phyloP scores from a whole-genome alignment of 2,329 filamentous ascomycete genomes.

The Pleoardoris graminearum region DNA sequence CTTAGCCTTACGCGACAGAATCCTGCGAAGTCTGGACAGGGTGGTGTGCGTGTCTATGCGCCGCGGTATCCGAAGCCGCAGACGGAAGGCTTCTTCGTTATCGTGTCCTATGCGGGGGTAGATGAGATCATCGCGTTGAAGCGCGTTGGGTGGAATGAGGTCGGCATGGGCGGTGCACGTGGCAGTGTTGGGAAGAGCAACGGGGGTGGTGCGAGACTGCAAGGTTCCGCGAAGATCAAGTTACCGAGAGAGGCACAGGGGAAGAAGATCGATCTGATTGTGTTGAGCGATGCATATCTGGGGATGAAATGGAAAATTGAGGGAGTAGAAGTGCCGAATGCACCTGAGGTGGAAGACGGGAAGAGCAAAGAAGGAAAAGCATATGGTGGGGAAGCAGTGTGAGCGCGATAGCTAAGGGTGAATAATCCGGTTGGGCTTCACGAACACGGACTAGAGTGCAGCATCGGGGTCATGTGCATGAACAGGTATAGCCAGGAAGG shows the following conservation, averaged over 20 bases:
- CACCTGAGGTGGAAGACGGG: conserved; percentile 34
- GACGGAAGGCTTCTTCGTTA: conserved; percentile 88
- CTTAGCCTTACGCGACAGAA: conserved; percentile 71
- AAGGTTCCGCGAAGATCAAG: conserved; percentile 62
- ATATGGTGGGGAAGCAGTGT: background rate
- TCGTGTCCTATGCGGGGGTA: conserved; percentile 67
- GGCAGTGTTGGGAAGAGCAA: conserved; percentile 19
- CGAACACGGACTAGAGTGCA: too few species aligned
- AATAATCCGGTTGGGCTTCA: background rate
- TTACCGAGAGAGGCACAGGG: conserved; percentile 59
- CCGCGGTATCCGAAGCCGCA: conserved; percentile 93
- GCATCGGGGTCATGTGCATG: background rate
- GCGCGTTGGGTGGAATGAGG: conserved; percentile 72
- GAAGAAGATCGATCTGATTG: conserved; percentile 70
- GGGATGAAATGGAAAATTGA: conserved; percentile 68
- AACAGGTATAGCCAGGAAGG: background rate
- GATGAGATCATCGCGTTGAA: conserved; percentile 88
- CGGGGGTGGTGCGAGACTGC: conserved; percentile 46
- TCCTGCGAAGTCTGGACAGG: conserved; percentile 37
- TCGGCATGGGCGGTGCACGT: conserved; percentile 19
- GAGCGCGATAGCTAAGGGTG: background rate
- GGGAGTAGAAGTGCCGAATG: conserved; percentile 55
- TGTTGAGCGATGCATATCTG: conserved; percentile 86
- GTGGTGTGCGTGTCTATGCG: conserved; percentile 76
- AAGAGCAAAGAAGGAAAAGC: conserved; percentile 27